Conservation (phyloP, 1,284 basidiomycete genomes). For the Wallemia ichthyophaga region DNA sequence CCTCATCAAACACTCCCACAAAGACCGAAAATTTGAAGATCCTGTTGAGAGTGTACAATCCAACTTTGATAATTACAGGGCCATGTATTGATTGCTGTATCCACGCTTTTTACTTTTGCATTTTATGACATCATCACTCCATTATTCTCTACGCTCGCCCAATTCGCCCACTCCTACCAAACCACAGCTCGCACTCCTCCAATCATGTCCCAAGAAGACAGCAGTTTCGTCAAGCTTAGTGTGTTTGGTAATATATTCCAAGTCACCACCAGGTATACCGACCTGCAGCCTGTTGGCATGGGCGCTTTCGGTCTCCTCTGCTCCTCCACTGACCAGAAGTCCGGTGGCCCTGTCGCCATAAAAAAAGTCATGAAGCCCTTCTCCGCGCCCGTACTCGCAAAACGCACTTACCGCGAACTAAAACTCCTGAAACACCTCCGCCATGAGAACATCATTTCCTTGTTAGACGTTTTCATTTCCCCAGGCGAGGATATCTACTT, state of each 20-base stretch:
- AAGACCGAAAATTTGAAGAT: neutral
- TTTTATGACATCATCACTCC: no score
- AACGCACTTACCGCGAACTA: slow-evolving; percentile 90
- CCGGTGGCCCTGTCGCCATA: slow-evolving; percentile 75
- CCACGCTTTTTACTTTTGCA: no score
- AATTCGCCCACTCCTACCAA: no score
- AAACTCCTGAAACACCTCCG: slow-evolving; percentile 96
- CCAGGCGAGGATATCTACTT: slow-evolving; percentile 92
- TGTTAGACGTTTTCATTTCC: slow-evolving; percentile 97
- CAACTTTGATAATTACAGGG: neutral
- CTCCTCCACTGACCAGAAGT: slow-evolving; percentile 92
- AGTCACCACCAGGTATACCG: slow-evolving; percentile 94
- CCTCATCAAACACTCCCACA: neutral
- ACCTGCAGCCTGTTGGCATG: slow-evolving; percentile 99
- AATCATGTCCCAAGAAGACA: neutral
- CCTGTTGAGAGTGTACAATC: neutral
- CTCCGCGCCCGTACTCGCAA: slow-evolving; percentile 81
- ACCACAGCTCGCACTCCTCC: no score
- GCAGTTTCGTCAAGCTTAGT: neutral
- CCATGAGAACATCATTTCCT: slow-evolving; percentile 97
- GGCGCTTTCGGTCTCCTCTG: slow-evolving; percentile 90
- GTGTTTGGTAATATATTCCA: slow-evolving; percentile 18
- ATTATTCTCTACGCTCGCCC: no score
- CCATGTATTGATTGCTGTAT: neutral
- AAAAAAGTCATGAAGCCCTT: slow-evolving; percentile 99